Base-by-base conservation (phyloP, 164 flowering plant species). In the Cinnamomum micranthum region DNA sequence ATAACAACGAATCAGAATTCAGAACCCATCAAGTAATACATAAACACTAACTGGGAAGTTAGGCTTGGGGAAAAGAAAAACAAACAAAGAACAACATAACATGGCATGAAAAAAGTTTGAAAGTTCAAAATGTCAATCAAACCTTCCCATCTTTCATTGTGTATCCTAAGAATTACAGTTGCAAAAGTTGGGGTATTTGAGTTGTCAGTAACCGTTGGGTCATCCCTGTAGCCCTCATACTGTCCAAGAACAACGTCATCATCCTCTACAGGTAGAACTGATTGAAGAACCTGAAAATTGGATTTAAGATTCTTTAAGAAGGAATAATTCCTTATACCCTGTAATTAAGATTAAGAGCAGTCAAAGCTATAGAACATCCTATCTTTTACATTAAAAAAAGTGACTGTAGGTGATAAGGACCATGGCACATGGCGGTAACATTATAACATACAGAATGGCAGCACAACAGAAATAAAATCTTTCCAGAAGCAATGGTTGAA, bases 91-190 rank as follows among this genome's bases (percentile, higher is more conserved):
- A 64, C 15, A 64, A 22, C 28, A 64, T 13, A 64, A 64, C 14
- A 64, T 64, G 31, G 27, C 24, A 64, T 35, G 19, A 52, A 67
- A 14, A 25, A 15, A 59, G 7, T 69, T 60, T 27, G 22, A 17
- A 50, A 66, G 28, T 66, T 35, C 51, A 12, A 70, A n/a, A 71
- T 50, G 10, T 25, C 11, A 15, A 6, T 55, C 60, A 41, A 78
- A 94, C 99, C 99, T 87, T 95, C 99, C 99, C 99, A 95, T 89
- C 99, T 86, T 85, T 95, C 99, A 79, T 95, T 95, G 82, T 95
- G 96, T 70, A 95, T 89, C 7, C 87, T 82, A 65, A 95, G 82
- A 81, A 95, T 71, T 74, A 82, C 78, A 73, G 95, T 90, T 50
- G 99, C 97, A 85, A 95, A 95, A 72, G 98, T 95, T 73, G 98